Percentiles rank a stretch among this genome's conserved stretches.
phyloP scores from a whole-genome alignment of 495 filamentous ascomycete genomes.

The Penicillium canariense region DNA sequence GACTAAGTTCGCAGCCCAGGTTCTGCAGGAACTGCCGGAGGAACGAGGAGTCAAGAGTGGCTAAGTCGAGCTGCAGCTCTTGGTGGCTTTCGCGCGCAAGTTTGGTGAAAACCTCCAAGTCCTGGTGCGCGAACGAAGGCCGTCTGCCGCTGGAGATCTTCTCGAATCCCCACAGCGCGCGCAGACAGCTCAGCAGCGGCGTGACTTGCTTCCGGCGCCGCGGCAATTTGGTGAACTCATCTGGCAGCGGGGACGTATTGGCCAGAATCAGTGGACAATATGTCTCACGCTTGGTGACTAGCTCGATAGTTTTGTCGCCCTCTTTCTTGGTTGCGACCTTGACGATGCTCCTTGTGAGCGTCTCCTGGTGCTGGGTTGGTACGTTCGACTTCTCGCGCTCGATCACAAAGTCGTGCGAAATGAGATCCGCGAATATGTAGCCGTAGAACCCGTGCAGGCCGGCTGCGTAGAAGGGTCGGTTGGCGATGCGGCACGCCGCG shows the following conservation, averaged over 20 bases:
- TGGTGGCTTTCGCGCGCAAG: conserved; percentile 73
- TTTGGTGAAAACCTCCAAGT: conserved; percentile 69
- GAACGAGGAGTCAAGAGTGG: conserved; percentile 72
- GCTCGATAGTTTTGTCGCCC: conserved; percentile 70
- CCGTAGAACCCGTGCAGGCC: conserved; percentile 88
- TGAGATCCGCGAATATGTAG: conserved; percentile 90
- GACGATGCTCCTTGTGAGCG: conserved; percentile 72
- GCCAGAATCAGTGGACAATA: conserved; percentile 81
- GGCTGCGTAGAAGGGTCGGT: conserved; percentile 83
- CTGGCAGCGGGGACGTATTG: conserved; percentile 69
- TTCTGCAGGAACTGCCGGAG: conserved; percentile 82
- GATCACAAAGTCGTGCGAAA: conserved; percentile 82
- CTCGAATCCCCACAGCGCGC: conserved; percentile 80
- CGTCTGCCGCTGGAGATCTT: conserved; percentile 48
- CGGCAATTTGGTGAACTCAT: conserved; percentile 62
- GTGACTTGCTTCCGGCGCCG: conserved; percentile 73
- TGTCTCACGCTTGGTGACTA: conserved; percentile 86
- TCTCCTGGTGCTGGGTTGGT: conserved; percentile 64
- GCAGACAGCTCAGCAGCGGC: conserved; percentile 75
- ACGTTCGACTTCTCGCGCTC: conserved; percentile 80
- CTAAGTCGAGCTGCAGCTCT: conserved; percentile 70
- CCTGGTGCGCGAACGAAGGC: conserved; percentile 55
- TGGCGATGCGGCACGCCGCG: conserved; percentile 69
- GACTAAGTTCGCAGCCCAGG: conserved; percentile 74
- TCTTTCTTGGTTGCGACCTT: conserved; percentile 70